Conservation (phyloP, 139 green algal genomes). For the Haematococcus sp. region DNA sequence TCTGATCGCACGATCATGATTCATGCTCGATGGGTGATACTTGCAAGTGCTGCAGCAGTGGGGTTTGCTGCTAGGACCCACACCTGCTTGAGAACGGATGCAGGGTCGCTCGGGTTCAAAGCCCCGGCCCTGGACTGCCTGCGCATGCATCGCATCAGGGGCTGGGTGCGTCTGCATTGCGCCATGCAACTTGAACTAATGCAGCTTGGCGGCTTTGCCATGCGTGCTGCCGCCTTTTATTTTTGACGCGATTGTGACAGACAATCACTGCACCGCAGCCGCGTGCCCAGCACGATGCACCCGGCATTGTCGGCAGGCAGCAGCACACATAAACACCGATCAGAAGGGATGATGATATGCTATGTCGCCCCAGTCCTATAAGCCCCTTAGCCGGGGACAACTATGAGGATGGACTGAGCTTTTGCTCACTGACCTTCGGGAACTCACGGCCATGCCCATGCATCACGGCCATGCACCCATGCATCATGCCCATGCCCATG, state of each 20-base stretch:
- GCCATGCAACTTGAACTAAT: too few relatives aligned
- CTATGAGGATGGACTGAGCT: conserved; percentile 58
- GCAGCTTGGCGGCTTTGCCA: too few relatives aligned
- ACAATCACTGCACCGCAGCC: neutral
- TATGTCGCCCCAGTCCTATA: conserved; percentile 70
- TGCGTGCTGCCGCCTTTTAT: too few relatives aligned
- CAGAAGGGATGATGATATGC: conserved; percentile 40
- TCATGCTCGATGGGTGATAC: too few relatives aligned
- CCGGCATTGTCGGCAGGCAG: neutral
- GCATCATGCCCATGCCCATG: conserved; percentile 5
- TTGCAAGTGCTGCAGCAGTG: too few relatives aligned
- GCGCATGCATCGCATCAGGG: neutral
- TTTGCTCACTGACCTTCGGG: conserved; percentile 39
- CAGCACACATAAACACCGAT: neutral
- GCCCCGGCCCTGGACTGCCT: neutral
- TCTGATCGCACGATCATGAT: too few relatives aligned
- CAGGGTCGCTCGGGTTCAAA: too few relatives aligned
- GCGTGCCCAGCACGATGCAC: neutral
- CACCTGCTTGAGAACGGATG: too few relatives aligned
- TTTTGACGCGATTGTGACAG: too few relatives aligned
- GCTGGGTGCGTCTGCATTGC: too few relatives aligned
- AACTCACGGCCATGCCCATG: neutral
- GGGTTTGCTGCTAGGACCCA: too few relatives aligned
- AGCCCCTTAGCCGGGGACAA: conserved; percentile 46
- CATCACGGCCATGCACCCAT: neutral